Percentiles rank a stretch among this genome's conserved stretches.
Conservation (phyloP, 108 stramenopile genomes). For the Pseudonitzschia pungens region DNA sequence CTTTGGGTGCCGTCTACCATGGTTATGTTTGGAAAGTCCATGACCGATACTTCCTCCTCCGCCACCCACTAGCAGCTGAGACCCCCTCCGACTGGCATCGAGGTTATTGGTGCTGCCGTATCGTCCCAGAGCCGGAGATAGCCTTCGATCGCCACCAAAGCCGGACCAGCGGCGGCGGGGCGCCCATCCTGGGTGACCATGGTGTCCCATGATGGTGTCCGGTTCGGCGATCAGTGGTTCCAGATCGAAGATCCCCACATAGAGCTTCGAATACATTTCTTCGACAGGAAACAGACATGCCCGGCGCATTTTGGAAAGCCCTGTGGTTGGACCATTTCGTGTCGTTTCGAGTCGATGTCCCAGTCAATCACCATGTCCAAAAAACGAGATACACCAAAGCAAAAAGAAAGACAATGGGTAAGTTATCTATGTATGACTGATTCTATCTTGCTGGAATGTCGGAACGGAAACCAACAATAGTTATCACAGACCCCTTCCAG, state of each 20-base stretch:
- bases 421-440: not conserved
- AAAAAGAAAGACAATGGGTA: not conserved
- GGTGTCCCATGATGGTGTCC: not conserved
- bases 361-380: not conserved
- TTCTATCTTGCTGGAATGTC: too few species aligned
- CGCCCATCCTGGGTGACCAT: conserved; percentile 6
- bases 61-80: not conserved
- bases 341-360: not conserved
- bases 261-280: conserved; percentile 51
- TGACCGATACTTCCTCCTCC: not conserved
- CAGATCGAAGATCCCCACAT: conserved; percentile 61
- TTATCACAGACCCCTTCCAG: too few species aligned
- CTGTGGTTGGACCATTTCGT: not conserved
- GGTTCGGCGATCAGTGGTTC: not conserved
- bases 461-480: too few species aligned
- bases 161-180: not conserved
- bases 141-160: not conserved
- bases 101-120: not conserved
- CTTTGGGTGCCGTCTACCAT: too few species aligned
- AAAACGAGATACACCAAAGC: not conserved
- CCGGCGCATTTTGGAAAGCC: conserved; percentile 42
- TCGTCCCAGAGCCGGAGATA: not conserved
- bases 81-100: not conserved
- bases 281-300: conserved; percentile 66
- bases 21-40: not conserved